Evolutionary conservation across 2,329 filamentous ascomycete species (phyloP).

Genomic region (Nothomitra cinnamomea): DNA sequence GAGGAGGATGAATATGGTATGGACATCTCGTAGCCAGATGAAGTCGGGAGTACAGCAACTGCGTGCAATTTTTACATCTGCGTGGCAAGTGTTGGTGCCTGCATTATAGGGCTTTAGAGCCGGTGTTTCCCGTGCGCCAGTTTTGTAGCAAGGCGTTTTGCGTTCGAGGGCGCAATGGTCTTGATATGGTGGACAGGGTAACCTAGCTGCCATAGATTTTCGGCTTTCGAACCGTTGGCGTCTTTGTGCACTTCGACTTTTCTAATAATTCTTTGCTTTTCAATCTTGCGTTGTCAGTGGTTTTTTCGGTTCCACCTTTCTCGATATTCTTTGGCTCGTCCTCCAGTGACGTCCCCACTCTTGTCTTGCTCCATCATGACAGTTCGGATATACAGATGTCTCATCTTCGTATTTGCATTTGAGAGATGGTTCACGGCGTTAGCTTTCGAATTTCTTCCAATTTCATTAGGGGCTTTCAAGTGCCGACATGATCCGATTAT

Average conservation of each 20-base stretch:
- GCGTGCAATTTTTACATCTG: neutral
- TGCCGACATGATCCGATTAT: neutral
- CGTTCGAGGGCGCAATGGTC: slow-evolving; percentile 1
- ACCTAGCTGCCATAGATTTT: neutral
- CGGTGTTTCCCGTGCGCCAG: neutral
- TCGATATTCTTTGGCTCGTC: neutral
- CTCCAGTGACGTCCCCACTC: neutral
- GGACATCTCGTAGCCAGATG: slow-evolving; percentile 31
- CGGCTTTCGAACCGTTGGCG: neutral
- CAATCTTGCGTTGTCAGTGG: neutral
- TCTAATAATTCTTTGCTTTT: neutral
- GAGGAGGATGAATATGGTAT: slow-evolving; percentile 90
- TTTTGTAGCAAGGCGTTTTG: slow-evolving; percentile 2
- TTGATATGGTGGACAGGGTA: neutral
- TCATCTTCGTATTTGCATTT: neutral
- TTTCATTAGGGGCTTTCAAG: neutral
- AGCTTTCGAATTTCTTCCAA: neutral
- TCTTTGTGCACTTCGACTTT: neutral
- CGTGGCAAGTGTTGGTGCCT: neutral
- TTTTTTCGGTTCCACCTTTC: neutral
- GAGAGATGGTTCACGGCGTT: neutral
- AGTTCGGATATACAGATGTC: neutral
- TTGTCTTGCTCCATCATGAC: neutral
- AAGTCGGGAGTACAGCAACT: neutral
- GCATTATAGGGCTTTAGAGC: slow-evolving; percentile 1